Evolutionary conservation across 2,329 filamentous ascomycete species (phyloP).

Genomic region (Aspergillus unguis): DNA sequence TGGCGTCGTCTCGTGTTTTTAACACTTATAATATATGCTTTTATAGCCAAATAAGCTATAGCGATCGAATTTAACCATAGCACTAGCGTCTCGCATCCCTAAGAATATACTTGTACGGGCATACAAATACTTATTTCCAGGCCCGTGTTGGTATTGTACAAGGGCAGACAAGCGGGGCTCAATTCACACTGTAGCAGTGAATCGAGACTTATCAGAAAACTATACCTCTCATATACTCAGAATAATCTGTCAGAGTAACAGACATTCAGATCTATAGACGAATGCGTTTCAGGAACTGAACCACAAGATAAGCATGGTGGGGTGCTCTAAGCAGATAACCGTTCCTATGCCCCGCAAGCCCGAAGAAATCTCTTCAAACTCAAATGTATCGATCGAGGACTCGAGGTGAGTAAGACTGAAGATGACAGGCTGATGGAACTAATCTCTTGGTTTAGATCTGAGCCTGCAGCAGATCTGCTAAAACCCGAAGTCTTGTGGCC

Average conservation of each 20-base stretch:
- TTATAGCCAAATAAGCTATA: no score
- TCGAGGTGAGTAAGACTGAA: not conserved
- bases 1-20: no score
- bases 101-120: no score
- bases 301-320: not conserved
- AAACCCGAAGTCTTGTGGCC: slow-evolving; percentile 6
- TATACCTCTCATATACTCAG: no score
- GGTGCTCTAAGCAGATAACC: slow-evolving; percentile 1
- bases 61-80: no score
- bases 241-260: no score
- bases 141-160: no score
- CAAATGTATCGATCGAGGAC: not conserved
- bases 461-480: slow-evolving; percentile 1
- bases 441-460: not conserved
- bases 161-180: not conserved
- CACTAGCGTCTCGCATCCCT: no score
- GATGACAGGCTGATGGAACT: not conserved
- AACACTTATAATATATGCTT: no score
- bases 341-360: slow-evolving; percentile 3
- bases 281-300: not conserved
- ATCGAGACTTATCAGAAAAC: not conserved
- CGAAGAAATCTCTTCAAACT: slow-evolving; percentile 7
- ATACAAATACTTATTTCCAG: no score
- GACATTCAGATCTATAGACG: no score
- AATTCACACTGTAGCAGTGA: not conserved